A percentile compares a stretch with the other conserved stretches of the same genome.
phyloP scores from a whole-genome alignment of 176 grass and related monocot species.

The Typha latifolia region DNA sequence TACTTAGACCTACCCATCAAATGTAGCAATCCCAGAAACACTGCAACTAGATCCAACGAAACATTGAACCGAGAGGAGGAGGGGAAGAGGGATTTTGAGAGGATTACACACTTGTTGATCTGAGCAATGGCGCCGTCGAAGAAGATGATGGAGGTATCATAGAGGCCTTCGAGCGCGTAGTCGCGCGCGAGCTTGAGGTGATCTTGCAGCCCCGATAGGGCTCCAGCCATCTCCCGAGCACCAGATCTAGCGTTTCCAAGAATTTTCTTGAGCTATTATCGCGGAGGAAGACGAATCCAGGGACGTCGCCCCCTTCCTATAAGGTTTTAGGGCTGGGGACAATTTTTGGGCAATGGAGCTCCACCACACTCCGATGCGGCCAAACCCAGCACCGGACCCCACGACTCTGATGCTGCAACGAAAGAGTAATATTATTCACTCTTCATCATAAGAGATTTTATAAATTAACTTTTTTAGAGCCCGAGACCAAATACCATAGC shows the following conservation, averaged over 20 bases:
- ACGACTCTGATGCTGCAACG: no score
- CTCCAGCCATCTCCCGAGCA: conserved; percentile 43
- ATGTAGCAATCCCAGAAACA: no score
- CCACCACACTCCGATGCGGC: no score
- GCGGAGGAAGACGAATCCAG: background rate
- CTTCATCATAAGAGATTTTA: no score
- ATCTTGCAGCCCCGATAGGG: conserved; percentile 81
- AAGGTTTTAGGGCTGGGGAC: no score
- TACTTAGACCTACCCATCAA: no score
- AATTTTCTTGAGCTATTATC: background rate
- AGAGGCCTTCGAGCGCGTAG: conserved; percentile 93
- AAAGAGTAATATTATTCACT: no score
- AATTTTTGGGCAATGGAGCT: no score
- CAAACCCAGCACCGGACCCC: no score
- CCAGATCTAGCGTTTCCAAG: conserved; percentile 16
- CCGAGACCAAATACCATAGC: no score
- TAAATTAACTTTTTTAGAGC: no score
- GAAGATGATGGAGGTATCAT: conserved; percentile 99
- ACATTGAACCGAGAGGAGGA: background rate
- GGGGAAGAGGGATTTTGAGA: background rate
- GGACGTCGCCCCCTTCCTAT: no score
- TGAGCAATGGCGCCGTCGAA: conserved; percentile 97
- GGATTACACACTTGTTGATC: conserved; percentile 85
- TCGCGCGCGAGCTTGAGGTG: conserved; percentile 93
- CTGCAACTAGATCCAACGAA: background rate